Base-by-base conservation (phyloP, 441 rosid species). In the Adansonia madagascariensis region DNA sequence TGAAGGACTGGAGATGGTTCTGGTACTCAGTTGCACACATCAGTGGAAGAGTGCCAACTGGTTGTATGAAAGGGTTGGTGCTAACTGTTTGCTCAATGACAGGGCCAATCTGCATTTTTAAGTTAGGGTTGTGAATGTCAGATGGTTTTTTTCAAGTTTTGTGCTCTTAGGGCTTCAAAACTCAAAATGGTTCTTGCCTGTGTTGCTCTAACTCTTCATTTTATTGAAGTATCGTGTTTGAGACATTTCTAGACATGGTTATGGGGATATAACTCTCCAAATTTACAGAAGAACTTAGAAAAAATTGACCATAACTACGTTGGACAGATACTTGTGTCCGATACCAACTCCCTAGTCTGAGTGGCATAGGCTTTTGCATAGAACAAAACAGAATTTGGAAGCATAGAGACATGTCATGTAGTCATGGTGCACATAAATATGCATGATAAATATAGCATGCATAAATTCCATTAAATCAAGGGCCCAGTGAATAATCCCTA, bases 1-100 rank as follows among this genome's bases (percentile, higher is more conserved):
- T 84, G 83, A 87, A 91, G 72, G 80, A 56, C 77, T 84, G 78
- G 5, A 86, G 82, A 79, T 84, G 84, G 31, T 84, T 84, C 77
- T 91, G 91, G 79, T 77, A 83, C 81, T 88, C 97, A 8, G 88
- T 66, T 15, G 87, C 84, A 80, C 97, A 91, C 22, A 66, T 82
- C 78, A 68, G 46, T 18, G 87, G 80, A 6, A 80, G 47, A 15
- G 50, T 59, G 70, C 68, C 77, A 0, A 17, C 41, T 39, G 74
- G 78, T 72, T 56, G 83, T 66, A 35, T 84, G 67, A 80, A 85
- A 1, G 81, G 50, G 66, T 78, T 69, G 64, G 78, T 53, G 50
- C 47, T 75, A n/a, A 52, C 64, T 62, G 79, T 81, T 72, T 80
- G 83, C 43, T 87, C 88, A 2, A 82, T 57, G 78, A 82, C 82